Conservation (phyloP, 73 alveolate genomes). For the Symbiodinium pilosum region DNA sequence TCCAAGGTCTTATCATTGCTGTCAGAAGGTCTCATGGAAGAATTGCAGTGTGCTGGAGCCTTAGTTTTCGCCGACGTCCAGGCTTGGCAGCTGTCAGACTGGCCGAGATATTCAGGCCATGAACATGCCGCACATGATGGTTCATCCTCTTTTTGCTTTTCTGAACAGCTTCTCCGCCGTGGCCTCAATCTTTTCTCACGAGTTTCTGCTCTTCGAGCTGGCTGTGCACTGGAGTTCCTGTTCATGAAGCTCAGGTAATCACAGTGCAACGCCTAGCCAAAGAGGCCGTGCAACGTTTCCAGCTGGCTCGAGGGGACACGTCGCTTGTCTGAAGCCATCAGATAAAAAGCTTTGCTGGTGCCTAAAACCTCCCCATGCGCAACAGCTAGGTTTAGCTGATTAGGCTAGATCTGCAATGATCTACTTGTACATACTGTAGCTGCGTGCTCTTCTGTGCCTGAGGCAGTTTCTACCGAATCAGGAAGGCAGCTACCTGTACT, state of each 20-base stretch:
- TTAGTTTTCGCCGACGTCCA: too few relatives aligned
- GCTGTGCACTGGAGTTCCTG: background rate
- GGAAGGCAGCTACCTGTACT: slow-evolving; percentile 78
- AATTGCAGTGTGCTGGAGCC: slow-evolving; percentile 63
- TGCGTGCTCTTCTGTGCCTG: too few relatives aligned
- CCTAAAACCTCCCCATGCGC: too few relatives aligned
- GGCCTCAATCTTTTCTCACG: background rate
- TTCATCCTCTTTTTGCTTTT: slow-evolving; percentile 75
- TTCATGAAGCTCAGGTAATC: slow-evolving; percentile 18
- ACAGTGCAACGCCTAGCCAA: slow-evolving; percentile 89
- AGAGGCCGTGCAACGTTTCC: slow-evolving; percentile 76
- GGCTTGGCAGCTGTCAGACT: too few relatives aligned
- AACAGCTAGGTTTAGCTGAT: background rate
- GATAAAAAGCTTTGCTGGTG: background rate
- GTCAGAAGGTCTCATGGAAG: slow-evolving; percentile 81
- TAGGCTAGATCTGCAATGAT: background rate
- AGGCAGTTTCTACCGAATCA: slow-evolving; percentile 88
- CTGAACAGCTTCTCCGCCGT: slow-evolving; percentile 45
- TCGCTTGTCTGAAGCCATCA: background rate
- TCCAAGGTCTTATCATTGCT: slow-evolving; percentile 44
- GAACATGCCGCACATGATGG: slow-evolving; percentile 92
- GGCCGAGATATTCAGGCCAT: too few relatives aligned
- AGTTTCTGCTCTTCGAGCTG: too few relatives aligned
- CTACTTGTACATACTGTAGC: background rate
- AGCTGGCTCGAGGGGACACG: slow-evolving; percentile 92